Evolutionary conservation across 176 grass and related monocot species (phyloP).

Genomic region (Alopecurus myosuroides): DNA sequence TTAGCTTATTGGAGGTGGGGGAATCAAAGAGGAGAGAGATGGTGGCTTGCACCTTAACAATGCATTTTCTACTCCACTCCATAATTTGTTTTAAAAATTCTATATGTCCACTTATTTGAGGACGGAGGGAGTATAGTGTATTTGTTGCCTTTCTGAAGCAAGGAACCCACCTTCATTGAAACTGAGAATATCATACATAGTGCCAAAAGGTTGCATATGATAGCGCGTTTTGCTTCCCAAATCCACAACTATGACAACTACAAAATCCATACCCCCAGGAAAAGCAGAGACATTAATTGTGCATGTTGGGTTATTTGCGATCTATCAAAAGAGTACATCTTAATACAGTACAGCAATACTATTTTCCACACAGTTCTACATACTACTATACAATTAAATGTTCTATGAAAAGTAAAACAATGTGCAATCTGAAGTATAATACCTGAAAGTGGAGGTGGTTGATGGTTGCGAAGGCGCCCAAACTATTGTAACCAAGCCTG

Average conservation of each 20-base stretch:
- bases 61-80: too few relatives aligned
- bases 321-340: neutral
- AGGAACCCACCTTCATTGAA: neutral
- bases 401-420: neutral
- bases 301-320: neutral
- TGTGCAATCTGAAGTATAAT: slow-evolving; percentile 26
- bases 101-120: too few relatives aligned
- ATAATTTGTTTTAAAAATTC: too few relatives aligned
- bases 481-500: slow-evolving; percentile 94
- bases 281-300: neutral
- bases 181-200: neutral
- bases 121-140: too few relatives aligned
- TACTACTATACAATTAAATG: neutral
- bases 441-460: slow-evolving; percentile 99
- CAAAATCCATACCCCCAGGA: neutral
- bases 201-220: neutral
- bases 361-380: neutral
- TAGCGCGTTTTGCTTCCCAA: neutral
- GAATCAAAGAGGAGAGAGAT: too few relatives aligned
- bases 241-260: neutral
- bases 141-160: neutral
- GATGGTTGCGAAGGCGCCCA: slow-evolving; percentile 95
- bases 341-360: neutral
- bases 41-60: too few relatives aligned
- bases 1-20: too few relatives aligned